These are phyloP conservation scores for Ophiostoma triangulosporum DNA, from an alignment of 2,329 filamentous ascomycete species.

Conservation along the genomic window DNA sequence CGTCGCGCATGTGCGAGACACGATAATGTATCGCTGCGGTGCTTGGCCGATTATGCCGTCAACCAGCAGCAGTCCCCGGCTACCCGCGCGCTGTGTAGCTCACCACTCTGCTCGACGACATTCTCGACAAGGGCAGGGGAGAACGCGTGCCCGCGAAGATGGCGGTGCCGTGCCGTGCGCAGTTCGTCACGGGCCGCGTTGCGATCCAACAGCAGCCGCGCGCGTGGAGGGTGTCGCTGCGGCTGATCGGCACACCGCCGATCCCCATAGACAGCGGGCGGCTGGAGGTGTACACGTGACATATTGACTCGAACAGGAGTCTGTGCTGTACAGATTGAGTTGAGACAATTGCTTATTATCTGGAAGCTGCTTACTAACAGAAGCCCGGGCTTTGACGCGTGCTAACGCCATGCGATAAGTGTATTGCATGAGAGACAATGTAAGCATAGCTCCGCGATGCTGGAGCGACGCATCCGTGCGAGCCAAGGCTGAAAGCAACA, in stretches of 20 bases:
- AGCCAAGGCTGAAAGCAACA: too few relatives aligned
- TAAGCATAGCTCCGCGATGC: too few relatives aligned
- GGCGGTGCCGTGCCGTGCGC: constrained; percentile 36
- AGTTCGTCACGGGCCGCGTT: constrained; percentile 35
- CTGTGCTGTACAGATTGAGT: not conserved
- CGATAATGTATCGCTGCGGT: constrained; percentile 50
- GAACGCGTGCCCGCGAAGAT: constrained; percentile 22
- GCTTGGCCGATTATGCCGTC: constrained; percentile 19
- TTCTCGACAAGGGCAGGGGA: not conserved
- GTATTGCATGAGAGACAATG: too few relatives aligned
- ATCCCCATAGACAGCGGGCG: constrained; percentile 31
- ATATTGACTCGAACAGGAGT: constrained; percentile 25
- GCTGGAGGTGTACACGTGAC: constrained; percentile 40
- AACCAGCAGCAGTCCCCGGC: not conserved
- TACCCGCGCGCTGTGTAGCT: not conserved
- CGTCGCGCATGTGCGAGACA: constrained; percentile 34
- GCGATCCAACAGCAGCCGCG: constrained; percentile 26
- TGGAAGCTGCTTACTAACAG: not conserved
- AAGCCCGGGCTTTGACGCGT: not conserved
- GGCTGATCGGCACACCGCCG: constrained; percentile 31
- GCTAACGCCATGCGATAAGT: too few relatives aligned
- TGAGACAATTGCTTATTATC: too few relatives aligned
- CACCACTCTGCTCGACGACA: not conserved
- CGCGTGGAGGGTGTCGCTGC: constrained; percentile 31
- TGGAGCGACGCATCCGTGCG: too few relatives aligned